Percentiles rank a stretch among this genome's conserved stretches.
phyloP scores from a whole-genome alignment of 2,329 filamentous ascomycete genomes.

The Phialophora macrospora region DNA sequence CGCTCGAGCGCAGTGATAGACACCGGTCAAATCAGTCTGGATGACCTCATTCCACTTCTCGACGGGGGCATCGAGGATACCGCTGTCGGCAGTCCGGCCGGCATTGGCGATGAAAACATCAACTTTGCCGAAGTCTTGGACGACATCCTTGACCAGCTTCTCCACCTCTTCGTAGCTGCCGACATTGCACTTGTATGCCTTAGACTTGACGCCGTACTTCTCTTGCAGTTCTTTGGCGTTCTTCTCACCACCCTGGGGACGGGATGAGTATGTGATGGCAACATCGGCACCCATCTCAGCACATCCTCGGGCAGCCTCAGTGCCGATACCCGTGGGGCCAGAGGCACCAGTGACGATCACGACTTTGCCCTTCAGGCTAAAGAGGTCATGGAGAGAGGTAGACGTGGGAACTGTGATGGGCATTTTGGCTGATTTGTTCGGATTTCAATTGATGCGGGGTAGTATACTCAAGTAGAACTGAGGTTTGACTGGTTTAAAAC shows the following conservation, averaged over 20 bases:
- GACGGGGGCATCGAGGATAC: conserved; percentile 71
- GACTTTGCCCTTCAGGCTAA: conserved; percentile 56
- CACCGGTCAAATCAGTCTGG: conserved; percentile 84
- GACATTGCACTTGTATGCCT: conserved; percentile 70
- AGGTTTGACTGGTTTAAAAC: background rate
- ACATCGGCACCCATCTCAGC: conserved; percentile 68
- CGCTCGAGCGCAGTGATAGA: conserved; percentile 83
- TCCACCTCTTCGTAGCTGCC: conserved; percentile 62
- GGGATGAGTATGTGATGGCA: conserved; percentile 70
- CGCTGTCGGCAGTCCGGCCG: conserved; percentile 70
- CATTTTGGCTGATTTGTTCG: conserved; percentile 32
- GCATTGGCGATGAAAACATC: conserved; percentile 73
- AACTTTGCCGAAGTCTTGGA: conserved; percentile 72
- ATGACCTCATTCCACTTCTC: conserved; percentile 78
- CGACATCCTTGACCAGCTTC: conserved; percentile 62
- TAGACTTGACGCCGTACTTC: conserved; percentile 67
- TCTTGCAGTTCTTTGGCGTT: conserved; percentile 66
- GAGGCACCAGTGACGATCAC: conserved; percentile 57
- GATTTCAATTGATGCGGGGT: conserved; percentile 15
- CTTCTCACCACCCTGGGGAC: conserved; percentile 66
- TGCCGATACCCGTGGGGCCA: conserved; percentile 65
- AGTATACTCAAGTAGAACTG: conserved; percentile 8
- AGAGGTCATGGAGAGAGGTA: conserved; percentile 46
- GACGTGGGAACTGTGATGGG: conserved; percentile 36
- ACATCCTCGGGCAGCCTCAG: conserved; percentile 68